Evolutionary conservation across 495 filamentous ascomycete genomes (phyloP).

Genomic region (Aspergillus taichungensis): DNA sequence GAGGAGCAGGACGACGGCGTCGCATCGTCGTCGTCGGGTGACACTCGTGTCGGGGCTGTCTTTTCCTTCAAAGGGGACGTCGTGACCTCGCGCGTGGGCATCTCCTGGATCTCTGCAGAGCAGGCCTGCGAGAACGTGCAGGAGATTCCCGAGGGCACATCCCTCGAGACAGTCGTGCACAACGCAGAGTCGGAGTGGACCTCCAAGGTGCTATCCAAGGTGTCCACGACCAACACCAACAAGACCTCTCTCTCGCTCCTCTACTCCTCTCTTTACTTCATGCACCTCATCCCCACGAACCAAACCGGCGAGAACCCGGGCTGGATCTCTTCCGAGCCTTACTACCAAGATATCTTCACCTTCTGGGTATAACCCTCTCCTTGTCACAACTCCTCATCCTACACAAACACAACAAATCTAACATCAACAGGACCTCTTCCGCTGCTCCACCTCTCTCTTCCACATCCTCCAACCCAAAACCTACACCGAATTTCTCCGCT

Average conservation of each 20-base stretch:
- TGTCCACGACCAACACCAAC: slow-evolving; percentile 50
- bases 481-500: slow-evolving; percentile 59
- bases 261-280: slow-evolving; percentile 59
- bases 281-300: slow-evolving; percentile 63
- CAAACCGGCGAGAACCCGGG: slow-evolving; percentile 63
- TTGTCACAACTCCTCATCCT: background rate
- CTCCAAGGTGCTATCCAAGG: slow-evolving; percentile 50
- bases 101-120: slow-evolving; percentile 59
- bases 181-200: slow-evolving; percentile 50
- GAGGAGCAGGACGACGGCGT: slow-evolving; percentile 17
- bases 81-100: slow-evolving; percentile 57
- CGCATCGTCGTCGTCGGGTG: slow-evolving; percentile 19
- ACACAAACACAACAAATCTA: background rate
- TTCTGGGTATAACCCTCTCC: slow-evolving; percentile 38
- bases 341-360: slow-evolving; percentile 39
- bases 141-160: slow-evolving; percentile 47
- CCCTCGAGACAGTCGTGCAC: slow-evolving; percentile 38
- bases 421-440: slow-evolving; percentile 47
- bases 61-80: slow-evolving; percentile 26
- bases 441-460: slow-evolving; percentile 53
- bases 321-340: slow-evolving; percentile 59
- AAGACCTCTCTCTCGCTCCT: slow-evolving; percentile 47
- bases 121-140: slow-evolving; percentile 52
- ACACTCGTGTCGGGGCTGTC: slow-evolving; percentile 24
- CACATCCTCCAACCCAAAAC: slow-evolving; percentile 55